Evolutionary conservation across 2,329 filamentous ascomycete genomes (phyloP), one percentile per base, ranked within the genome.

Genomic region (Byssothecium circinans): DNA sequence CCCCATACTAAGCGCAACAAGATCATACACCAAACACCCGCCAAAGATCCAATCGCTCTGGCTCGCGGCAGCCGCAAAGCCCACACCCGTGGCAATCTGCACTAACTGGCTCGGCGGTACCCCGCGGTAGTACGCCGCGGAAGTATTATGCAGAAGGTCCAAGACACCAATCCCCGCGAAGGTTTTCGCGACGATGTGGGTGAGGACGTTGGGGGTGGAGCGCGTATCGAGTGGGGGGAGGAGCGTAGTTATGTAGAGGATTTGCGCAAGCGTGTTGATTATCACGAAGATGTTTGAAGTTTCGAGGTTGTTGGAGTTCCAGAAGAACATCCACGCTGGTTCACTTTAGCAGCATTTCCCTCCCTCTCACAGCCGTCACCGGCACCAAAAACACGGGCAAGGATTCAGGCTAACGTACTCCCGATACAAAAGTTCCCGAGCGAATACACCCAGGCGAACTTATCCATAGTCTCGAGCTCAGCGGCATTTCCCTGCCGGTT

Each of bases 291-390:
- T 53, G 56, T 84, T 81, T 20, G 78, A 71, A 0, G 74, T 74
- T 45, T 76, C 74, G 4, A 84, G 72, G 18, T 75, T 60, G 2
- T 75, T 73, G 1, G 72, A 56, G 56, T 84, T 83, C 81, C 81
- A 84, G 70, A 82, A 83, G 56, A 84, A 75, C 80, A 84, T 82
- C 81, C 81, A 82, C 3, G 75, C n/a, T n/a, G n/a, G n/a, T n/a
- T n/a, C n/a, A n/a, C n/a, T n/a, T n/a, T n/a, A n/a, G n/a, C n/a
- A n/a, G n/a, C n/a, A n/a, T n/a, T n/a, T n/a, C n/a, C n/a, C n/a
- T n/a, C n/a, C n/a, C n/a, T n/a, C n/a, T n/a, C n/a, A n/a, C n/a
- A n/a, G n/a, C n/a, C n/a, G n/a, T n/a, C n/a, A n/a, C n/a, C n/a
- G n/a, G n/a, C n/a, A n/a, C n/a, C n/a, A n/a, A n/a, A n/a, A n/a